These are phyloP conservation scores for Scutellaria barbata DNA, from an alignment of 257 asterid species.

Conservation along the genomic window DNA sequence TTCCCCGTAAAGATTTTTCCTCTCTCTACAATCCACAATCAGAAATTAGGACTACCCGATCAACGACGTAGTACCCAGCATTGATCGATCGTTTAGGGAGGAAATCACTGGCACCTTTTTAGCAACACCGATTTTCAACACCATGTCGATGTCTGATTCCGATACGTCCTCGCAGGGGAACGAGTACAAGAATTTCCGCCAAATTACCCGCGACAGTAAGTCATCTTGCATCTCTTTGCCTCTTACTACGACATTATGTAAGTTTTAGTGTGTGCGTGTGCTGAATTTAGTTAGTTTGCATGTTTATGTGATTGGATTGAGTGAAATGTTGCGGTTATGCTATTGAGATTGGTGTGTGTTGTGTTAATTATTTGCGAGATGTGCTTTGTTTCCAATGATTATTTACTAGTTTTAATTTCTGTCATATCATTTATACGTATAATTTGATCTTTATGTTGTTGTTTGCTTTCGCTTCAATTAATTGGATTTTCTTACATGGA, in stretches of 20 bases:
- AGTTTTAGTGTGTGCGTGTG: slow-evolving; percentile 13
- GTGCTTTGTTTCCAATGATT: slow-evolving; percentile 2
- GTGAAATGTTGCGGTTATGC: slow-evolving; percentile 23
- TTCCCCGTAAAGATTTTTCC: slow-evolving; percentile 1
- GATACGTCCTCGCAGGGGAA: slow-evolving; percentile 58
- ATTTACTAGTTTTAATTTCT: slow-evolving; percentile 1
- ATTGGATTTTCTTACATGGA: slow-evolving; percentile 23
- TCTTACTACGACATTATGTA: not conserved
- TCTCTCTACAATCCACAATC: slow-evolving; percentile 34
- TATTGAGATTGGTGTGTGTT: slow-evolving; percentile 20
- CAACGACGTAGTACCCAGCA: slow-evolving; percentile 22
- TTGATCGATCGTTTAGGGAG: slow-evolving; percentile 29
- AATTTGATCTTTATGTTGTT: slow-evolving; percentile 30
- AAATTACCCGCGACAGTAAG: slow-evolving; percentile 58
- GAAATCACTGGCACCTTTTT: slow-evolving; percentile 10
- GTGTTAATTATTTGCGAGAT: not conserved
- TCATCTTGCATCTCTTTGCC: slow-evolving; percentile 22
- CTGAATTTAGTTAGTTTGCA: slow-evolving; percentile 31
- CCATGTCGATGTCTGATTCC: slow-evolving; percentile 64
- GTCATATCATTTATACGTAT: slow-evolving; percentile 12
- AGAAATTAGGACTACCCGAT: slow-evolving; percentile 35
- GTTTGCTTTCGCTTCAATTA: slow-evolving; percentile 8
- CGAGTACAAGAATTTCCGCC: slow-evolving; percentile 61
- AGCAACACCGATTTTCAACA: slow-evolving; percentile 18
- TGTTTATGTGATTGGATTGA: slow-evolving; percentile 37